Conservation (phyloP, 2,329 filamentous ascomycete genomes). For the Cadophora malorum region DNA sequence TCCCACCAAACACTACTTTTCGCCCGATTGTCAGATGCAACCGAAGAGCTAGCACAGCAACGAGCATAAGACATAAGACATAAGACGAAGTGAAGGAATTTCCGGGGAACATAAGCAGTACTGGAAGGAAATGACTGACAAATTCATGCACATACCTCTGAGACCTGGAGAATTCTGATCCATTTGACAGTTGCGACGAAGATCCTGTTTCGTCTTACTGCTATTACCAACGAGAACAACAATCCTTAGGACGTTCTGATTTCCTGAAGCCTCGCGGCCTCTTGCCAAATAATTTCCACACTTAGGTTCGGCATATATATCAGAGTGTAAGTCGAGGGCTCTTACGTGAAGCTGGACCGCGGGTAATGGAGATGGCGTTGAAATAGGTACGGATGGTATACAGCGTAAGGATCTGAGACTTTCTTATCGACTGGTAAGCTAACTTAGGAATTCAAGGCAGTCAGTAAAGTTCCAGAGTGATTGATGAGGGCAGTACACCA, state of each 20-base stretch:
- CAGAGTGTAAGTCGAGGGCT: not conserved
- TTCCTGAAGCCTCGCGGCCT: no score
- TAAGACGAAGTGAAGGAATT: not conserved
- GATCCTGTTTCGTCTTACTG: not conserved
- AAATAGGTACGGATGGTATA: not conserved
- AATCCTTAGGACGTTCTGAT: no score
- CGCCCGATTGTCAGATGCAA: not conserved
- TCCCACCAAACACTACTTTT: no score
- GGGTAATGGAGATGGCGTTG: not conserved
- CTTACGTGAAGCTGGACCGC: not conserved
- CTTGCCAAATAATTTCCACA: no score
- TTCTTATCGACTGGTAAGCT: not conserved
- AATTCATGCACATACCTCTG: not conserved
- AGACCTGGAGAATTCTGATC: not conserved
- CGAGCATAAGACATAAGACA: no score
- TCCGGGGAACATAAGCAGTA: not conserved
- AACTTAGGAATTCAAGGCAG: no score
- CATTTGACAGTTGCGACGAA: not conserved
- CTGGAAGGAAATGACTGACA: not conserved
- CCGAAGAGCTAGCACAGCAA: not conserved
- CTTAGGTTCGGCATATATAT: not conserved
- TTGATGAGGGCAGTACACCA: no score
- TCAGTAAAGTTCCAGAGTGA: no score
- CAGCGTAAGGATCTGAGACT: not conserved
- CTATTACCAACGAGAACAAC: not conserved